phyloP scores from a whole-genome alignment of 495 filamentous ascomycete genomes.

The Aspergillus cristatus region DNA sequence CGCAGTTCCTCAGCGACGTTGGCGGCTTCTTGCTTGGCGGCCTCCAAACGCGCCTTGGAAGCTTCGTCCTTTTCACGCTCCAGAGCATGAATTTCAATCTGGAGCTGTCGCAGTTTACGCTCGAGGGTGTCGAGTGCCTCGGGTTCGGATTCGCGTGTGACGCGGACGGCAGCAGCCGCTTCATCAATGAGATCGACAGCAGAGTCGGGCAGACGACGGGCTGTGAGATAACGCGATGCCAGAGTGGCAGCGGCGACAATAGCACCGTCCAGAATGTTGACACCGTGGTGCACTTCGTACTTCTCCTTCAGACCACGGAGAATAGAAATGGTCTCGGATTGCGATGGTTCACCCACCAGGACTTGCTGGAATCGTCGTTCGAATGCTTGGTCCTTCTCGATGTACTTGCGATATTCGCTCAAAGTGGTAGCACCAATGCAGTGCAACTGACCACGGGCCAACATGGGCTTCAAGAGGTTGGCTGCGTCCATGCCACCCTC shows the following conservation, averaged over 20 bases:
- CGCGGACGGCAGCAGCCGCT: conserved; percentile 87
- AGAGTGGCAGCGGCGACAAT: conserved; percentile 86
- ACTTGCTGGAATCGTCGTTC: conserved; percentile 98
- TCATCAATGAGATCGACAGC: conserved; percentile 96
- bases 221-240: conserved; percentile 84
- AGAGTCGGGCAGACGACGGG: conserved; percentile 84
- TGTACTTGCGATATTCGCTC: conserved; percentile 94
- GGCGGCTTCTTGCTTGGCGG: conserved; percentile 79
- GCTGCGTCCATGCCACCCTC: conserved; percentile 99
- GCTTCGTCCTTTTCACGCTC: conserved; percentile 91
- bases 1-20: conserved; percentile 87
- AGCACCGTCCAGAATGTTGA: conserved; percentile 86
- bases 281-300: conserved; percentile 96
- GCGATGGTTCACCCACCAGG: conserved; percentile 81
- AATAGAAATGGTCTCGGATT: conserved; percentile 90
- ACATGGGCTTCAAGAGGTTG: conserved; percentile 94
- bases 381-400: conserved; percentile 96
- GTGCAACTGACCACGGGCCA: conserved; percentile 91
- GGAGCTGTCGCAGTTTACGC: conserved; percentile 74
- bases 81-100: conserved; percentile 94
- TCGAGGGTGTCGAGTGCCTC: conserved; percentile 91
- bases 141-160: conserved; percentile 90
- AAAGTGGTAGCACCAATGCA: conserved; percentile 96
- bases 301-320: conserved; percentile 93
- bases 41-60: conserved; percentile 67